Evolutionary conservation across 164 flowering plant species (phyloP).

Genomic region (Magnolia changhungtana): DNA sequence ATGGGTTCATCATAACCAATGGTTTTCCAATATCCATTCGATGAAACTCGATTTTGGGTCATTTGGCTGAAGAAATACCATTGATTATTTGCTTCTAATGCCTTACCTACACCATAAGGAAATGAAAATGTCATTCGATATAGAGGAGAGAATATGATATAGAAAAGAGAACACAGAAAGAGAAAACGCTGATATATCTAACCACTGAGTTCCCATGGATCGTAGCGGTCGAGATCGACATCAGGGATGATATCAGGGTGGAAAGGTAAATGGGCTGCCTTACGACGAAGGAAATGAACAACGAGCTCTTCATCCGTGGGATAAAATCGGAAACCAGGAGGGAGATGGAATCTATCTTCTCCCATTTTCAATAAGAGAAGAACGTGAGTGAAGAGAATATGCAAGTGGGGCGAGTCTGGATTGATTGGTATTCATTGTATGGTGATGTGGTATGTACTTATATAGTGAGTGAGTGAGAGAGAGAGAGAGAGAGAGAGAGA

Average conservation of each 20-base stretch:
- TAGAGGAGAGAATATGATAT: background rate
- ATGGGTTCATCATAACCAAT: conserved; percentile 56
- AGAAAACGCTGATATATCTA: background rate
- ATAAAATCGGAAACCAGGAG: conserved; percentile 77
- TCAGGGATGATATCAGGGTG: conserved; percentile 83
- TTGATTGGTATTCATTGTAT: background rate
- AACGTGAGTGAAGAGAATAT: background rate
- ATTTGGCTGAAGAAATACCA: conserved; percentile 77
- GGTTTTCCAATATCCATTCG: conserved; percentile 69
- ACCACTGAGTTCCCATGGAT: conserved; percentile 96
- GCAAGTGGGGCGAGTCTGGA: background rate
- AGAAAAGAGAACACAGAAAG: background rate
- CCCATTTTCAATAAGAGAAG: conserved; percentile 24
- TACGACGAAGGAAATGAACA: conserved; percentile 77
- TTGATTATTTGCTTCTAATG: conserved; percentile 56
- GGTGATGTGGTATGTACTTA: background rate
- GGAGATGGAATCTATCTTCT: conserved; percentile 42
- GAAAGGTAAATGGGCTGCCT: conserved; percentile 54
- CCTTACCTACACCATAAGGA: conserved; percentile 46
- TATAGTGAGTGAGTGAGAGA: conserved; percentile 6
- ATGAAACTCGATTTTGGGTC: conserved; percentile 42
- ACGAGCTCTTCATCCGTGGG: conserved; percentile 85
- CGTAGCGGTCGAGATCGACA: conserved; percentile 61
- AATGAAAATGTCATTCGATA: background rate
- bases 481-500: background rate